These are phyloP conservation scores for Podila clonocystis DNA, from an alignment of 192 early-diverging fungal species.

Conservation along the genomic window DNA sequence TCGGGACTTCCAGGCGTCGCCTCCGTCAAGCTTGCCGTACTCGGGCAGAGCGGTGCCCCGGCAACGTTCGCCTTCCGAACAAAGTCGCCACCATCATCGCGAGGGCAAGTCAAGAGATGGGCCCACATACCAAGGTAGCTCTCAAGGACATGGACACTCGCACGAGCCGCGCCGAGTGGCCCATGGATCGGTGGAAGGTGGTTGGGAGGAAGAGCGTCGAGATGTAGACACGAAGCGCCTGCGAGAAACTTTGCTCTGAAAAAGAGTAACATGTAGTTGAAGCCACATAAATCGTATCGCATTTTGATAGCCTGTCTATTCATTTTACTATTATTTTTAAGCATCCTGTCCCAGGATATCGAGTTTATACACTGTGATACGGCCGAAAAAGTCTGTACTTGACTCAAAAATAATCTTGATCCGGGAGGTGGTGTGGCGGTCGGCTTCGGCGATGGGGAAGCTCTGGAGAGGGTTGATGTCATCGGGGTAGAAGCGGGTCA, in stretches of 20 bases:
- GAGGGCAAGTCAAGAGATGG: no score
- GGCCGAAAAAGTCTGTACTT: conserved; percentile 89
- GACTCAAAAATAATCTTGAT: conserved; percentile 74
- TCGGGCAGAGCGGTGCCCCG: no score
- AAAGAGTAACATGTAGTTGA: neutral
- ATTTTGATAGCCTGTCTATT: neutral
- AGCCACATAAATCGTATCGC: neutral
- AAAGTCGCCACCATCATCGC: no score
- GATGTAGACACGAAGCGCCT: neutral
- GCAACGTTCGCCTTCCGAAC: no score
- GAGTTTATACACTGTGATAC: conserved; percentile 81
- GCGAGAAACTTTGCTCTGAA: neutral
- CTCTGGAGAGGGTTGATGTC: conserved; percentile 77
- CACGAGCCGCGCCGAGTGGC: neutral
- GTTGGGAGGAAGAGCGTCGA: neutral
- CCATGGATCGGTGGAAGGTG: neutral
- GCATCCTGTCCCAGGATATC: conserved; percentile 65
- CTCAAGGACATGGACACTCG: neutral
- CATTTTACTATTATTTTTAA: neutral
- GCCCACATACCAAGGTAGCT: neutral
- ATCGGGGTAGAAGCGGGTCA: conserved; percentile 72
- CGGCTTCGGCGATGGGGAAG: conserved; percentile 45
- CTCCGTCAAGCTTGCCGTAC: neutral
- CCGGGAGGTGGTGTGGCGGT: conserved; percentile 10
- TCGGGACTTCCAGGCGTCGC: neutral